Evolutionary conservation across 495 filamentous ascomycete species (phyloP).

Genomic region (Recurvomyces mirabilis): DNA sequence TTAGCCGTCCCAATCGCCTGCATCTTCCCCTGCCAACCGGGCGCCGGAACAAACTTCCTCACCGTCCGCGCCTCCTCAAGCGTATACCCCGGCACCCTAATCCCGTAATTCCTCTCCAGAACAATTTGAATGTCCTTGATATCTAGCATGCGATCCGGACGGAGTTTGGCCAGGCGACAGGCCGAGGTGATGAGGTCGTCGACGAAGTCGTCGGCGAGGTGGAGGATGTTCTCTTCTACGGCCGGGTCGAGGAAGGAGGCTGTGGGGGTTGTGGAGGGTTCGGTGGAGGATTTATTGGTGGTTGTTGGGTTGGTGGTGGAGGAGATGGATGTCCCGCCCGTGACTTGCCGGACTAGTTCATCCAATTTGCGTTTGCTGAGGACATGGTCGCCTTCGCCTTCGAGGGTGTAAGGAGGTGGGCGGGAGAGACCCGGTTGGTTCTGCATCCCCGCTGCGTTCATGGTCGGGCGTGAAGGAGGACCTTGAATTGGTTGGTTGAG

Average conservation of each 20-base stretch:
- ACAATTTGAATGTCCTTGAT: slow-evolving; percentile 90
- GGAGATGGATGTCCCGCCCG: slow-evolving; percentile 52
- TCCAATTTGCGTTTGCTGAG: slow-evolving; percentile 94
- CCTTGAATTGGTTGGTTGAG: slow-evolving; percentile 54
- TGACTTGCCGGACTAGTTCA: slow-evolving; percentile 87
- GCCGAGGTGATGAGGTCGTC: slow-evolving; percentile 78
- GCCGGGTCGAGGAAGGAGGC: slow-evolving; percentile 68
- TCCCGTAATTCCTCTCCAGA: slow-evolving; percentile 95
- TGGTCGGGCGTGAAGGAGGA: slow-evolving; percentile 62
- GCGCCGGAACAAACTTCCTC: slow-evolving; percentile 75
- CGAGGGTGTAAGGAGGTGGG: slow-evolving; percentile 67
- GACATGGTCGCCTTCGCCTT: slow-evolving; percentile 79
- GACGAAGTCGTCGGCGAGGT: slow-evolving; percentile 87
- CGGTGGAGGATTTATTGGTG: no score
- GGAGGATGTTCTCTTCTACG: slow-evolving; percentile 83
- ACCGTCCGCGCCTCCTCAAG: slow-evolving; percentile 90
- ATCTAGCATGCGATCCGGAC: slow-evolving; percentile 64
- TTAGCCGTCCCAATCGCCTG: slow-evolving; percentile 90
- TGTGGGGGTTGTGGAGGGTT: slow-evolving; percentile 31
- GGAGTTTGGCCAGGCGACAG: slow-evolving; percentile 84
- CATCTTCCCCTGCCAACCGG: slow-evolving; percentile 89
- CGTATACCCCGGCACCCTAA: slow-evolving; percentile 88
- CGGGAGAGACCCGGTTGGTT: slow-evolving; percentile 75
- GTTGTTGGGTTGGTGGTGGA: not conserved
- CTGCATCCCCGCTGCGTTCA: slow-evolving; percentile 67